Base-by-base conservation (phyloP, 1,284 basidiomycete species). In the Earliella scabrosa region DNA sequence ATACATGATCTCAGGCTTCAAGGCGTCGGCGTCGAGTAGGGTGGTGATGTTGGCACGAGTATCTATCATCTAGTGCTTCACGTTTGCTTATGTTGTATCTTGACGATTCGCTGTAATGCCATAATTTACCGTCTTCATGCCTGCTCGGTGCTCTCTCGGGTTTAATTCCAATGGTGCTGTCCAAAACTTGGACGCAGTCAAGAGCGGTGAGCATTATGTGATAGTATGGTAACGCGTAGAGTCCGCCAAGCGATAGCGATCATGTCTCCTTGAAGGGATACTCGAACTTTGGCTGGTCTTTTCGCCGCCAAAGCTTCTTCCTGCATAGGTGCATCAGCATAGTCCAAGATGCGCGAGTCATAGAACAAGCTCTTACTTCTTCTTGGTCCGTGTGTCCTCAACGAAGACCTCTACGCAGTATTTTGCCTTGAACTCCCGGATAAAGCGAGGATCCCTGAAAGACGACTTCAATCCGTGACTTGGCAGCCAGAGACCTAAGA, bases 391-490 rank as follows among this genome's bases (percentile, higher is more conserved):
- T 0, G 84, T 60, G 69, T 97, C 87, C 69, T 95, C 93, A 0
- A 80, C 92, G 72, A 90, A 98, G 1, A 95, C 87, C 70, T 98
- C 95, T 13, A 90, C 71, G 66, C 92, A 94, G 68, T 96, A 66
- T 68, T 94, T 85, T 5, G 82, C 75, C 75, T 97, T 98, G 82
- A 97, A 99, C 66, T 92, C 85, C 44, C 95, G 88, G 64, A 98
- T 96, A 73, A 97, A 98, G 1, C 92, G 87, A 29, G 97, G 97
- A 69, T 98, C 97, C 95, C 93, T 92, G 62, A 8, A 14, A 18
- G 11, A 9, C 27, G 29, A 43, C 5, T 36, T 11, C 7, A 23
- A 14, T 24, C 18, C 7, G 3, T 16, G n/a, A 48, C 35, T 8
- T 13, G 35, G 32, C n/a, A 35, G n/a, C n/a, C 21, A 4, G 10